Percentiles rank a stretch among this genome's conserved stretches.
Evolutionary conservation across 352 stramenopile species (phyloP).

Genomic region (Phytopythium vexans): DNA sequence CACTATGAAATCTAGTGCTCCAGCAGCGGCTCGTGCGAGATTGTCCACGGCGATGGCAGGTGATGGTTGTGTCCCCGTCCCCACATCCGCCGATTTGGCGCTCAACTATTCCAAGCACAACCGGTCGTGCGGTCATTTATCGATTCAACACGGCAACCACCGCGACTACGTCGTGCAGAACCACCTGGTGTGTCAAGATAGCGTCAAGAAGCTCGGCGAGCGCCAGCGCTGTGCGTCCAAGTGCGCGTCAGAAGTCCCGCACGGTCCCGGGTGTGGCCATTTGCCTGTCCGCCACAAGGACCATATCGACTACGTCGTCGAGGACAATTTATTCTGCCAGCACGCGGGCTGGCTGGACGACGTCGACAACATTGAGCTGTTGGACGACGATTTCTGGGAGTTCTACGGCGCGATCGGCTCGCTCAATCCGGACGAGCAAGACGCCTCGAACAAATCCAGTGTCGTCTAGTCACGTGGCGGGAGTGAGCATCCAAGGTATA

Average conservation of each 20-base stretch:
- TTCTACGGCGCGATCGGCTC: conserved; percentile 73
- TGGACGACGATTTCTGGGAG: conserved; percentile 82
- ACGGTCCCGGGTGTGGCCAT: conserved; percentile 68
- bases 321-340: conserved; percentile 78
- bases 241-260: conserved; percentile 35
- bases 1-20: no score
- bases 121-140: conserved; percentile 64
- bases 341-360: conserved; percentile 50
- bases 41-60: neutral
- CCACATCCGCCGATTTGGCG: conserved; percentile 5
- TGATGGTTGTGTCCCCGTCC: neutral
- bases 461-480: no score
- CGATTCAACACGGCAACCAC: conserved; percentile 76
- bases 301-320: conserved; percentile 83
- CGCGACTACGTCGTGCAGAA: conserved; percentile 83
- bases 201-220: conserved; percentile 47
- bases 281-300: conserved; percentile 71
- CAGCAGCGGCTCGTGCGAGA: no score
- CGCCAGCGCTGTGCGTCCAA: conserved; percentile 12
- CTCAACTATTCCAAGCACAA: conserved; percentile 62
- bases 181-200: conserved; percentile 76
- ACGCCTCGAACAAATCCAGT: no score
- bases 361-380: conserved; percentile 55
- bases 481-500: no score
- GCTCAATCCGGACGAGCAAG: conserved; percentile 33